Base-by-base conservation (phyloP, 2,329 filamentous ascomycete species). In the Cordyceps cicadae region DNA sequence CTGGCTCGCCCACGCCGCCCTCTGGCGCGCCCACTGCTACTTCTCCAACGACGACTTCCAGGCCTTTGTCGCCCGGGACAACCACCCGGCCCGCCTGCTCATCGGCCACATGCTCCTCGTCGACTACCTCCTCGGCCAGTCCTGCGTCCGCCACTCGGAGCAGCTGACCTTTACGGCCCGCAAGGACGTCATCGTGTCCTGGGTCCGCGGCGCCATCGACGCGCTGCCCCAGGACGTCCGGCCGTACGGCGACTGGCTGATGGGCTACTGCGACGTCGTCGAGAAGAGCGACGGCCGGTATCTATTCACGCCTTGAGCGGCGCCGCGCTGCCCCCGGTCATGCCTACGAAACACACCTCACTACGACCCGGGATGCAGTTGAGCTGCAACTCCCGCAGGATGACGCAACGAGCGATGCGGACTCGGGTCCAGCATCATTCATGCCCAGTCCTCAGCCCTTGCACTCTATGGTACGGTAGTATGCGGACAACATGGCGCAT, bases 51-150 rank as follows among this genome's bases (percentile, higher is more conserved):
- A 71, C 7, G 71, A 73, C 1, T 76, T 72, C 34, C 60, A 64
- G 17, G 58, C 65, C 0, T 74, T 76, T 24, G 66, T 67, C 8
- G 61, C 71, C 26, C 63, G 69, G 0, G 64, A 65, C 1, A 75
- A 74, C 59, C 63, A 70, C 55, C 52, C 64, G 0, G 69, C 69
- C 1, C 72, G 74, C 59, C 65, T 76, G 0, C 66, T 76, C 1
- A 66, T 74, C 19, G 68, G 72, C 2, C 73, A 76, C 62, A 71
- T 72, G 63, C 69, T 74, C n/a, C 64, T 77, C 3, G 55, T 70
- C 1, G 70, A 72, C 26, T 71, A 71, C 39, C 51, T 71, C 0
- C 62, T 71, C 6, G 69, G 67, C 1, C 63, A 62, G n/a, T 67
- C 63, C 45, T 67, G 67, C 21, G 60, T 70, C 29, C 58, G 64